phyloP scores from a whole-genome alignment of 352 stramenopile species.

The Phytopythium delawarense region DNA sequence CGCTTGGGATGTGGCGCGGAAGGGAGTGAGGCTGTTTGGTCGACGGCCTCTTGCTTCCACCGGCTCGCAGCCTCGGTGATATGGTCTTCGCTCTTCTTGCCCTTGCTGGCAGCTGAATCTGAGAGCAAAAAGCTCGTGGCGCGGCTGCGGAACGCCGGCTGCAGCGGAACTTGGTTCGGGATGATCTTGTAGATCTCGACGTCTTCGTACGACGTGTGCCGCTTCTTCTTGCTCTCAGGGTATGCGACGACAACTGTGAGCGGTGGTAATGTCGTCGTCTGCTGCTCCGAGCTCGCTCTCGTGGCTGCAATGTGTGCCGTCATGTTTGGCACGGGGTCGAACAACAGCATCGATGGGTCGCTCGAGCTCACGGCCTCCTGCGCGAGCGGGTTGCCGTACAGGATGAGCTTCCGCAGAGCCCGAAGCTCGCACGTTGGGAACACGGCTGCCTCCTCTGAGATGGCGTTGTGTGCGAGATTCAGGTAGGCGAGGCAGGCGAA shows the following conservation, averaged over 20 bases:
- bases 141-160: conserved; percentile 49
- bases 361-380: conserved; percentile 57
- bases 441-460: conserved; percentile 45
- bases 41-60: background rate
- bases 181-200: conserved; percentile 85
- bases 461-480: conserved; percentile 71
- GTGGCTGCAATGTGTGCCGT: conserved; percentile 31
- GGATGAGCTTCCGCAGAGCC: conserved; percentile 58
- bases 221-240: conserved; percentile 66
- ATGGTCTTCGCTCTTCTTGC: background rate
- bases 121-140: conserved; percentile 38
- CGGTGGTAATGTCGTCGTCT: background rate
- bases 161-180: conserved; percentile 49
- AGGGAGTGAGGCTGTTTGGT: background rate
- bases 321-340: conserved; percentile 64
- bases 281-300: conserved; percentile 16
- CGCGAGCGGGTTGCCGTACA: conserved; percentile 72
- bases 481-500: conserved; percentile 72
- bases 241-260: conserved; percentile 55
- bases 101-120: conserved; percentile 12
- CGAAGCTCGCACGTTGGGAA: conserved; percentile 42
- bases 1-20: background rate
- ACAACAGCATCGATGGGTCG: conserved; percentile 59
- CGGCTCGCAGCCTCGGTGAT: background rate
- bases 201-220: conserved; percentile 49